Base-by-base conservation (phyloP, 257 asterid genomes). In the Primulina tabacum region DNA sequence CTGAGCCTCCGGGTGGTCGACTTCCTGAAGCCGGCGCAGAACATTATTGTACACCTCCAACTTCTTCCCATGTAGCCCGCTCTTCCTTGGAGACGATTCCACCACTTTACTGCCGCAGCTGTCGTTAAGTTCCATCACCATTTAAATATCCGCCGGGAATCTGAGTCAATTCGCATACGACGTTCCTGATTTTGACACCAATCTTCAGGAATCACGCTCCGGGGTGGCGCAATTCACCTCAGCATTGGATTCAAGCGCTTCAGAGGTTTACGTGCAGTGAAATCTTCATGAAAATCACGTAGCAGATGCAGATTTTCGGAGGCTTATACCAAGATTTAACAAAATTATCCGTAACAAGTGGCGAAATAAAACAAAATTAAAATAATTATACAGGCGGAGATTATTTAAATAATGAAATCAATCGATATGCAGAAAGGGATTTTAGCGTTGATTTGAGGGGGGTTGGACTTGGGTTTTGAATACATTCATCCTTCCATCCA, bases 31-130 rank as follows among this genome's bases (percentile, higher is more conserved):
- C 78, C 96, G 85, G 67, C 96, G 85, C 71, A 93, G 78, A 67
- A 93, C 96, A 92, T 93, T 96, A 78, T 86, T 85, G 82, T 87
- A 90, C 40, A 93, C 97, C 85, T 93, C 96, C 62, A 73, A 76
- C 75, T 90, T 87, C 88, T 79, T 83, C 74, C 77, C 78, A 72
- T 83, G 84, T 59, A 70, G 90, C 40, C 87, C 78, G 73, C 60
- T 79, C 70, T 72, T 81, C 14, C 69, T 74, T 29, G 75, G 74
- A 72, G 85, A 73, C 30, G 92, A 81, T 71, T 89, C 92, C 77
- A 69, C 85, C 85, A 71, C 92, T 77, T 87, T 83, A 80, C 97
- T 93, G 18, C 90, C 87, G 77, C 95, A 83, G 43, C 94, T 93
- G 85, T 85, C 96, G 87, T 81, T 86, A 53, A 86, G 95, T 40